These are phyloP conservation scores for Macadamia integrifolia DNA, from an alignment of 164 flowering plant genomes.

Conservation along the genomic window DNA sequence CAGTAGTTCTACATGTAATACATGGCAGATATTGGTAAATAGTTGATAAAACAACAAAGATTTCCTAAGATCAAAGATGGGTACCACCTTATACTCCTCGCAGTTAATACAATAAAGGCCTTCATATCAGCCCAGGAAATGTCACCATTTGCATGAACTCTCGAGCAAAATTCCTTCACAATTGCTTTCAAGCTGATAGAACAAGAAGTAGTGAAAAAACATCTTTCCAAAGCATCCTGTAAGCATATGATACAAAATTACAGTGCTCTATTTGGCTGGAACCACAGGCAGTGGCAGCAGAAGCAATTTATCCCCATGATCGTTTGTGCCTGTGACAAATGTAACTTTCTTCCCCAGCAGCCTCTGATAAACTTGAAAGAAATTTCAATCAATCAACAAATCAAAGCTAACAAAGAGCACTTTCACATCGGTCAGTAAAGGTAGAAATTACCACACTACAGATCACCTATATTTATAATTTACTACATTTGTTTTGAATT, in stretches of 20 bases:
- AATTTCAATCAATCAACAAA: slow-evolving; percentile 7
- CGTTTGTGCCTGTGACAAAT: slow-evolving; percentile 92
- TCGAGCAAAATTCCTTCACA: slow-evolving; percentile 80
- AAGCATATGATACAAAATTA: slow-evolving; percentile 66
- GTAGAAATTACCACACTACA: no score
- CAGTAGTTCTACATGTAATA: no score
- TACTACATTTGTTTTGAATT: no score
- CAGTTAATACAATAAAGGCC: slow-evolving; percentile 96
- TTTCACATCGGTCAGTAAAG: no score
- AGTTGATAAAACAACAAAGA: background rate
- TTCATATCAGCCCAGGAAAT: slow-evolving; percentile 87
- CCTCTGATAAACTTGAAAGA: slow-evolving; percentile 40
- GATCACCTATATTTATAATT: no score
- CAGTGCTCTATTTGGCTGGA: slow-evolving; percentile 77
- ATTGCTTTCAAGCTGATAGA: slow-evolving; percentile 15
- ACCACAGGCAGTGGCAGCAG: slow-evolving; percentile 72
- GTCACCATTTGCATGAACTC: slow-evolving; percentile 83
- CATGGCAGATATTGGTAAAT: background rate
- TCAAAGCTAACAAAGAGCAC: no score
- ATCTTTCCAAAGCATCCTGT: slow-evolving; percentile 77
- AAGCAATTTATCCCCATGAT: slow-evolving; percentile 96
- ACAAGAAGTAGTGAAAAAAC: slow-evolving; percentile 23
- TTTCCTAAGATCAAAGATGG: background rate
- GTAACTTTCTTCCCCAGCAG: slow-evolving; percentile 76
- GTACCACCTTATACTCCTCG: slow-evolving; percentile 88